Evolutionary conservation across 768 basidiomycete genomes (phyloP).

Genomic region (Leccinellum rugosiceps): DNA sequence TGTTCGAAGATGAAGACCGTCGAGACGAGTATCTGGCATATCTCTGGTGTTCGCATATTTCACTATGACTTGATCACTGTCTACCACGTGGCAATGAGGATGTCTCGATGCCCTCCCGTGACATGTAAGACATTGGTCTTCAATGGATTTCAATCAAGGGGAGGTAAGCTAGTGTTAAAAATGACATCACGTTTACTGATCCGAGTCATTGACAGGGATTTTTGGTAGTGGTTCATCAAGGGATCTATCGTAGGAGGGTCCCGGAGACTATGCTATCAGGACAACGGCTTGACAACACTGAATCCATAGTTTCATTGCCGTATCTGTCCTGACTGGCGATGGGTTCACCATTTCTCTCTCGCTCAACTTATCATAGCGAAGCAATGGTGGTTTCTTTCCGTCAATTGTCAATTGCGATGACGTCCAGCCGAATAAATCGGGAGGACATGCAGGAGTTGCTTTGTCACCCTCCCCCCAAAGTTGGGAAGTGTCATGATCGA

Average conservation of each 20-base stretch:
- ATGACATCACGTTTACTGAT: not conserved
- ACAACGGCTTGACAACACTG: not conserved
- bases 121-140: too few species aligned
- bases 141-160: not conserved
- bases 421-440: not conserved
- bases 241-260: not conserved
- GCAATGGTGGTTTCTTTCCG: not conserved
- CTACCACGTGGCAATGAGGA: not conserved
- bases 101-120: not conserved
- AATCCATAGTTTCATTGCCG: not conserved
- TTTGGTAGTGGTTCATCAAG: slow-evolving; percentile 12
- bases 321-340: not conserved
- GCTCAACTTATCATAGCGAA: not conserved
- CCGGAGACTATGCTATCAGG: not conserved
- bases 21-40: not conserved
- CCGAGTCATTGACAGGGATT: slow-evolving; percentile 6
- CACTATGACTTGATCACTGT: not conserved
- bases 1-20: not conserved
- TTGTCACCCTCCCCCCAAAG: not conserved
- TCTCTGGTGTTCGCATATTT: not conserved
- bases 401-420: not conserved
- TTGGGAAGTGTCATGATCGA: not conserved
- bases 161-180: not conserved
- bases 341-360: not conserved
- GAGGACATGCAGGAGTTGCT: not conserved